These are phyloP conservation scores for Leccinum subtestaceum DNA, from an alignment of 768 basidiomycete species.

Conservation along the genomic window DNA sequence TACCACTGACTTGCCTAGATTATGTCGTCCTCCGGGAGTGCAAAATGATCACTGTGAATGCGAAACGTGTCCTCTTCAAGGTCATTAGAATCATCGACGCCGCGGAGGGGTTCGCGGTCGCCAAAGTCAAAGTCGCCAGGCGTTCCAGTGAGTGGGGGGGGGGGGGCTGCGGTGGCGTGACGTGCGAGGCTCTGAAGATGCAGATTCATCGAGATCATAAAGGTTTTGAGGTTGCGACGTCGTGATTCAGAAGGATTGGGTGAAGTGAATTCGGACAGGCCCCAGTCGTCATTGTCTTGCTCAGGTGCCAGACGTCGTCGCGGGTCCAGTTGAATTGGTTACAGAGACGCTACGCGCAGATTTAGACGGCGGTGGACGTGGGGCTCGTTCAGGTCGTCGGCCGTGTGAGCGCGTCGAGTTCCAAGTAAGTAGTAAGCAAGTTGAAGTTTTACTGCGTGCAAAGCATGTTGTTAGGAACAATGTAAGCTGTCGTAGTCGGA, in stretches of 20 bases:
- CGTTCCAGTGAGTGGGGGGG: slow-evolving; percentile 34
- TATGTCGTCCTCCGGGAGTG: slow-evolving; percentile 60
- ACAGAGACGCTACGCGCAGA: too few species aligned
- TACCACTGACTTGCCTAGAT: slow-evolving; percentile 37
- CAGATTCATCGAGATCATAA: slow-evolving; percentile 45
- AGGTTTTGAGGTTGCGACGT: slow-evolving; percentile 18
- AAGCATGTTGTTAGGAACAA: too few species aligned
- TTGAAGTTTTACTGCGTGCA: too few species aligned
- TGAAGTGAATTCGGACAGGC: slow-evolving; percentile 38
- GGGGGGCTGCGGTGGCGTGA: background rate
- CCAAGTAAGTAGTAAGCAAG: too few species aligned
- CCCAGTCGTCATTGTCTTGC: slow-evolving; percentile 42
- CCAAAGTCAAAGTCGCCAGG: slow-evolving; percentile 66
- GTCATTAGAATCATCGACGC: too few species aligned
- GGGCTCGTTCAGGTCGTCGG: slow-evolving; percentile 14
- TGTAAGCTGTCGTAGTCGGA: too few species aligned
- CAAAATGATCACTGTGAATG: background rate
- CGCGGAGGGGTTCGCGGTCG: slow-evolving; percentile 41
- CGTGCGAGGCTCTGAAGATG: slow-evolving; percentile 18
- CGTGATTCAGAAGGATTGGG: slow-evolving; percentile 9
- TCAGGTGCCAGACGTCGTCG: slow-evolving; percentile 1
- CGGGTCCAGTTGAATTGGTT: background rate
- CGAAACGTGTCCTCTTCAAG: slow-evolving; percentile 24
- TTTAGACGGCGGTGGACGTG: background rate
- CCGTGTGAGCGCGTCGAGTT: slow-evolving; percentile 47